phyloP scores from a whole-genome alignment of 2,329 filamentous ascomycete genomes.

The Metarhizium guizhouense region DNA sequence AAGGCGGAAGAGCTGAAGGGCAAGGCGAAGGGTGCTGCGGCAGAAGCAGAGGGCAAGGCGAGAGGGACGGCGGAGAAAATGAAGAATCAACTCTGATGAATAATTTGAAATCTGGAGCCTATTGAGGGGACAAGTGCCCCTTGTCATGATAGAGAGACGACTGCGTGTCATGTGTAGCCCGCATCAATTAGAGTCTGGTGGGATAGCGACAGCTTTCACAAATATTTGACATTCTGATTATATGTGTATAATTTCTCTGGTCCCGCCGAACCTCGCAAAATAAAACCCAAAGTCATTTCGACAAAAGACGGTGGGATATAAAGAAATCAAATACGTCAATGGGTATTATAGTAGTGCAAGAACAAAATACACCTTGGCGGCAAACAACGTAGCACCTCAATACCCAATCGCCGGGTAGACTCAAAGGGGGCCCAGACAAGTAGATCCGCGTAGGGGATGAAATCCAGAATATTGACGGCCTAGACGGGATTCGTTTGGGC shows the following conservation, averaged over 20 bases:
- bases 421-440: no score
- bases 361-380: neutral
- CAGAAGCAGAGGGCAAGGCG: conserved; percentile 27
- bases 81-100: conserved; percentile 11
- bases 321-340: no score
- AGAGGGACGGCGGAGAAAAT: conserved; percentile 29
- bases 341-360: neutral
- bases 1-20: conserved; percentile 23
- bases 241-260: no score
- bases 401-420: no score
- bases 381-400: neutral
- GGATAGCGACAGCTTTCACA: neutral
- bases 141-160: neutral
- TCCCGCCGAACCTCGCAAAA: no score
- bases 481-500: neutral
- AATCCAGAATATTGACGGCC: neutral
- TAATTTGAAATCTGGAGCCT: neutral
- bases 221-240: neutral
- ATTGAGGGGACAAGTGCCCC: neutral
- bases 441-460: neutral
- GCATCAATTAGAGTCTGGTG: neutral
- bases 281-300: no score
- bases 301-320: no score
- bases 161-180: neutral
- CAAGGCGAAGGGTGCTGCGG: conserved; percentile 28